phyloP scores from a whole-genome alignment of 2,329 filamentous ascomycete genomes.

The Metarhizium brunneum region DNA sequence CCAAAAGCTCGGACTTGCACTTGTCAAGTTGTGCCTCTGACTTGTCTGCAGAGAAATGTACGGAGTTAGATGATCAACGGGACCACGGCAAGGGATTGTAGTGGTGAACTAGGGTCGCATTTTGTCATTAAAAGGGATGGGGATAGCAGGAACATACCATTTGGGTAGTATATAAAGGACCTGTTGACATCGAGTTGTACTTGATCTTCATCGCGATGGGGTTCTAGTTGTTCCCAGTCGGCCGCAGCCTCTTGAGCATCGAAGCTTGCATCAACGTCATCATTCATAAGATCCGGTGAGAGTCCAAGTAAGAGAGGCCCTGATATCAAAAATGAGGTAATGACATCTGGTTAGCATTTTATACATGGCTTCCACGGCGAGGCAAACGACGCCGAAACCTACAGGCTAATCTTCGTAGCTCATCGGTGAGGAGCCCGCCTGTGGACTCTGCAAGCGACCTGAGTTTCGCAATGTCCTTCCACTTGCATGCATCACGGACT shows the following conservation, averaged over 20 bases:
- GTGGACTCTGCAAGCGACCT: slow-evolving; percentile 48
- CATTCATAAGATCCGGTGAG: not conserved
- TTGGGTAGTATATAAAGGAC: slow-evolving; percentile 95
- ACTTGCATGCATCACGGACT: slow-evolving; percentile 47
- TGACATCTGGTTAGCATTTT: slow-evolving; percentile 2
- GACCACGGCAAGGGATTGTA: not conserved
- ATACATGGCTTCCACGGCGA: not conserved
- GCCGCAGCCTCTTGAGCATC: not conserved
- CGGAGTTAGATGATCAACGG: not conserved
- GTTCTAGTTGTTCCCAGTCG: slow-evolving; percentile 54
- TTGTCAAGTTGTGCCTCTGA: slow-evolving; percentile 57
- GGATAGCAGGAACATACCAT: slow-evolving; percentile 39
- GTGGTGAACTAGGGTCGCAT: not conserved
- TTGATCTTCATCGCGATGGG: slow-evolving; percentile 83
- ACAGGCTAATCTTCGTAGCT: slow-evolving; percentile 69
- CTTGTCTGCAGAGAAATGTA: slow-evolving; percentile 39
- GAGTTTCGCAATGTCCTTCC: slow-evolving; percentile 46
- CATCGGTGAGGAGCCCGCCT: slow-evolving; percentile 60
- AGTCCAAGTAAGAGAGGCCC: slow-evolving; percentile 53
- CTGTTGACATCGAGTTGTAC: slow-evolving; percentile 87
- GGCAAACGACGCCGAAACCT: slow-evolving; percentile 30
- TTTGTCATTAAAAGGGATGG: not conserved
- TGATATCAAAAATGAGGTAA: slow-evolving; percentile 18
- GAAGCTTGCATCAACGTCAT: not conserved
- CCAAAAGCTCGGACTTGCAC: slow-evolving; percentile 68